phyloP scores from a whole-genome alignment of 169 alveolate genomes.

The Plasmodium billcollinsi region DNA sequence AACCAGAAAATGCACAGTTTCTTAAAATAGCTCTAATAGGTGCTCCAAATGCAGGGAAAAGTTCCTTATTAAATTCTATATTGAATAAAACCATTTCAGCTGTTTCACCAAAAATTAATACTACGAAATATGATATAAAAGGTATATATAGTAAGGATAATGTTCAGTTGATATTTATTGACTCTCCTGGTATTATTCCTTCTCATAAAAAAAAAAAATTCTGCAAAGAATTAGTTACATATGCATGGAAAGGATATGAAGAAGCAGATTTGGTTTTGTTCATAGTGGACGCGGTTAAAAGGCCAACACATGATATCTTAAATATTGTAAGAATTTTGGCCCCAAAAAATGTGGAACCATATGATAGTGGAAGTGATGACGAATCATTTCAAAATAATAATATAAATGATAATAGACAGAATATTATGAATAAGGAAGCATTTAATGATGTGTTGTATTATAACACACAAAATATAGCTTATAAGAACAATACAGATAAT shows the following conservation, averaged over 20 bases:
- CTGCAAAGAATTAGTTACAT: constrained; percentile 86
- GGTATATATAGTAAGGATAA: constrained; percentile 84
- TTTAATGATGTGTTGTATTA: not conserved
- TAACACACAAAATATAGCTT: not conserved
- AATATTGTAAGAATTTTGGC: constrained; percentile 83
- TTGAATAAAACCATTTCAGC: constrained; percentile 87
- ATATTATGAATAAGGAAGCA: not conserved
- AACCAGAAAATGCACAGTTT: constrained; percentile 79
- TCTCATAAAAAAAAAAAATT: constrained; percentile 88
- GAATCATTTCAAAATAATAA: not conserved
- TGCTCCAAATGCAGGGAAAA: constrained; percentile 91
- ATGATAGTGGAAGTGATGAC: constrained; percentile 58
- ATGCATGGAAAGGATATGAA: constrained; percentile 91
- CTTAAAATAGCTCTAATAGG: constrained; percentile 87
- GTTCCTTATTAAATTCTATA: constrained; percentile 88
- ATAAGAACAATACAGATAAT: not conserved
- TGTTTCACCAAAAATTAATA: constrained; percentile 91
- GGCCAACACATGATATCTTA: constrained; percentile 87
- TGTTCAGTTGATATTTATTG: constrained; percentile 88
- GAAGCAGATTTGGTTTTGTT: constrained; percentile 90
- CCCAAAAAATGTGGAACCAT: constrained; percentile 76
- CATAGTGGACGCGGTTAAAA: constrained; percentile 87
- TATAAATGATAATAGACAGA: no score
- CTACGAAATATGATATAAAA: constrained; percentile 87
- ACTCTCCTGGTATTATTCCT: constrained; percentile 90